Conservation (phyloP, 2,329 filamentous ascomycete genomes). For the Arthroderma sp. region DNA sequence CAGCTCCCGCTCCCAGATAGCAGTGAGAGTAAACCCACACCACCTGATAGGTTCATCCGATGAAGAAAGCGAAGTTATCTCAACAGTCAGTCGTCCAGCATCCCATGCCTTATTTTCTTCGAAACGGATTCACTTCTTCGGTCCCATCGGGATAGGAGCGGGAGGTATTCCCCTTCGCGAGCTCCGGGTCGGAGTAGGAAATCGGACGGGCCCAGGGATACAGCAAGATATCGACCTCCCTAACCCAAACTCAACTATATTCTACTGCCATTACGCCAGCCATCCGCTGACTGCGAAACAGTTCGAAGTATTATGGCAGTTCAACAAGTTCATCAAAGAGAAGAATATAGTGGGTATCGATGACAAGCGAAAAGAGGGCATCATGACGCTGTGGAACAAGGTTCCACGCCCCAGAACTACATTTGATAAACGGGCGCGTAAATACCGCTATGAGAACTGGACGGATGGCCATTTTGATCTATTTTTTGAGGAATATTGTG, state of each 20-base stretch:
- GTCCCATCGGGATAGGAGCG: background rate
- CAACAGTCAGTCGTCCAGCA: background rate
- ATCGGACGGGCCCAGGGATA: background rate
- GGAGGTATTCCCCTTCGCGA: constrained; percentile 4
- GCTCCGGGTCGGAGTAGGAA: background rate
- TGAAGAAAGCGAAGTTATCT: constrained; percentile 3
- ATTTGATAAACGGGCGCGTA: background rate
- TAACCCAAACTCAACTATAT: constrained; percentile 1
- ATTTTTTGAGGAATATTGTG: constrained; percentile 6
- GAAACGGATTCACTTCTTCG: constrained; percentile 4
- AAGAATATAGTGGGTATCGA: background rate
- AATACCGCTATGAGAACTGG: constrained; percentile 3
- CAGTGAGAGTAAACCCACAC: constrained; percentile 4
- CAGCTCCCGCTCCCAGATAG: no score
- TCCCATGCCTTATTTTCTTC: constrained; percentile 6
- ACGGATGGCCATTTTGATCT: constrained; percentile 1
- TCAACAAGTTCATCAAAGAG: constrained; percentile 3
- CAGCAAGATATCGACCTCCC: background rate
- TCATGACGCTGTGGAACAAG: constrained; percentile 2
- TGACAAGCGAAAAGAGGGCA: background rate
- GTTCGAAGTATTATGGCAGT: constrained; percentile 6
- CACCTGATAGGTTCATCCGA: background rate
- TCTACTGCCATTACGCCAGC: constrained; percentile 2
- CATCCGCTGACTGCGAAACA: constrained; percentile 1
- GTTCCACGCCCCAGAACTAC: background rate